Evolutionary conservation across 129 eudicot genomes (phyloP).

Genomic region (Flaveria sonorensis): DNA sequence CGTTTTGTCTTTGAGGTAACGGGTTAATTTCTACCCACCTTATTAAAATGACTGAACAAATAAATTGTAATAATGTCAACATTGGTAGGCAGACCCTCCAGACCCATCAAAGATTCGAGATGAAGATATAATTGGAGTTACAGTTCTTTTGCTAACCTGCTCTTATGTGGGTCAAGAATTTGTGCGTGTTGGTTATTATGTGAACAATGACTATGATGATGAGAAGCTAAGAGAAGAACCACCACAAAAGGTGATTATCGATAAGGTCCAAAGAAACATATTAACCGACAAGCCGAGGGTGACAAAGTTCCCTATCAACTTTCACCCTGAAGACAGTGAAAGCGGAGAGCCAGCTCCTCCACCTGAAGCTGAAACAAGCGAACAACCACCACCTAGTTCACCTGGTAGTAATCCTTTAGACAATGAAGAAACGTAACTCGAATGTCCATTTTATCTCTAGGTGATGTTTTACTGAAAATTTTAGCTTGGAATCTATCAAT

Average conservation of each 20-base stretch:
- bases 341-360: conserved; percentile 19
- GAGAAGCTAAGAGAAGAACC: conserved; percentile 83
- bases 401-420: conserved; percentile 35
- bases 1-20: conserved; percentile 92
- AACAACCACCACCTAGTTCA: conserved; percentile 47
- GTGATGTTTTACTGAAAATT: background rate
- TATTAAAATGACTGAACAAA: background rate
- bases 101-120: conserved; percentile 88
- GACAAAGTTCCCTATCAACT: conserved; percentile 88
- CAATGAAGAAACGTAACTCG: conserved; percentile 24
- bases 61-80: background rate
- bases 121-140: conserved; percentile 90
- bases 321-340: conserved; percentile 78
- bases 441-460: background rate
- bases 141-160: conserved; percentile 81
- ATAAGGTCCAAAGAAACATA: conserved; percentile 77
- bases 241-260: conserved; percentile 74
- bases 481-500: conserved; percentile 16
- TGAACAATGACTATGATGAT: conserved; percentile 88
- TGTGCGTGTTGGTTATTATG: conserved; percentile 85
- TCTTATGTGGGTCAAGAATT: conserved; percentile 93
- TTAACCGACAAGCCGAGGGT: conserved; percentile 85
- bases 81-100: conserved; percentile 85
- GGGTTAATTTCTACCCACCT: background rate
- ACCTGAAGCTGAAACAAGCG: conserved; percentile 41